A percentile compares a stretch with the other conserved stretches of the same genome.
Evolutionary conservation across 169 alveolate genomes (phyloP).

Genomic region (Babesia caballi): DNA sequence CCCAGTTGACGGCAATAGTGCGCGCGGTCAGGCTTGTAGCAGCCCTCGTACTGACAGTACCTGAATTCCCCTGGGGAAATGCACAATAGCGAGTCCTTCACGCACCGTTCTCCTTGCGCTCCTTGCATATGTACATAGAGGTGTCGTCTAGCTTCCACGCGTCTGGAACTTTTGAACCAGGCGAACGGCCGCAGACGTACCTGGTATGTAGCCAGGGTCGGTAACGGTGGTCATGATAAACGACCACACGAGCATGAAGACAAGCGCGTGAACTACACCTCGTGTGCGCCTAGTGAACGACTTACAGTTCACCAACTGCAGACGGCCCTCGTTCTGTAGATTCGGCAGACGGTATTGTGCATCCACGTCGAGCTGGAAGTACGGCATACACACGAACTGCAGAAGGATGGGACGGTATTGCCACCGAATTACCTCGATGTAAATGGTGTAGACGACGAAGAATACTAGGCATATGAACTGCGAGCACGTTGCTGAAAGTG

Average conservation of each 20-base stretch:
- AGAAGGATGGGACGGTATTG: background rate
- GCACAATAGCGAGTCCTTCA: background rate
- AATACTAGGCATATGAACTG: slow-evolving; percentile 58
- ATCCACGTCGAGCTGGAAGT: slow-evolving; percentile 51
- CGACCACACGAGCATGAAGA: slow-evolving; percentile 48
- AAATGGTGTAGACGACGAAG: slow-evolving; percentile 56
- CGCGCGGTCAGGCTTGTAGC: slow-evolving; percentile 64
- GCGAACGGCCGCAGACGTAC: background rate
- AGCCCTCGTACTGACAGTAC: slow-evolving; percentile 46
- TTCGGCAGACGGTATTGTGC: slow-evolving; percentile 28
- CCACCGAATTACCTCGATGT: slow-evolving; percentile 32
- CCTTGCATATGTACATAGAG: slow-evolving; percentile 42
- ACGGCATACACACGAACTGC: slow-evolving; percentile 60
- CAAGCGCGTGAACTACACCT: slow-evolving; percentile 43
- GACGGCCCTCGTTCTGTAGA: slow-evolving; percentile 5
- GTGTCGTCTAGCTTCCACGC: slow-evolving; percentile 42
- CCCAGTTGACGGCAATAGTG: slow-evolving; percentile 57
- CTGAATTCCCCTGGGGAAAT: slow-evolving; percentile 39
- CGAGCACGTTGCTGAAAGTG: background rate
- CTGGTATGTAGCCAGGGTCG: slow-evolving; percentile 61
- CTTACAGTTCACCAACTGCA: slow-evolving; percentile 32
- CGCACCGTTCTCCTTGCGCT: slow-evolving; percentile 57
- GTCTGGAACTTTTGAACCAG: background rate
- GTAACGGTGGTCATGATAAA: slow-evolving; percentile 54
- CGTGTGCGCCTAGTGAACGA: background rate